Conservation (phyloP, 768 basidiomycete genomes). For the Exidia glandulosa region DNA sequence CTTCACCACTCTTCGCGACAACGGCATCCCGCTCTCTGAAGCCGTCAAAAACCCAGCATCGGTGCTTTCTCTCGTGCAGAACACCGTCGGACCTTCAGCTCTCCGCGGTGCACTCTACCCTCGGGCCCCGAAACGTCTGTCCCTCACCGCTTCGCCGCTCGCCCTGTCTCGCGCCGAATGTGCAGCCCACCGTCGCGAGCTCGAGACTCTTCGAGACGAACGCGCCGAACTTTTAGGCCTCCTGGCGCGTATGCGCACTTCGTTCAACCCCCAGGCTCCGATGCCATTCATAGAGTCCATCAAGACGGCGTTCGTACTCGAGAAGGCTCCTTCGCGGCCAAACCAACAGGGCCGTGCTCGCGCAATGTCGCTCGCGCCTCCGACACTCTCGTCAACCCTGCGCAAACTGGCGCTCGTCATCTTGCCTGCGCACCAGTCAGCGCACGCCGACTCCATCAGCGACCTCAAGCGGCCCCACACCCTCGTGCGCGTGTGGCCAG, state of each 20-base stretch:
- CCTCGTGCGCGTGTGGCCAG: constrained; percentile 71
- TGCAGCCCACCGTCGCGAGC: constrained; percentile 39
- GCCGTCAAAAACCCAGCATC: constrained; percentile 38
- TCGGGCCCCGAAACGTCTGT: constrained; percentile 25
- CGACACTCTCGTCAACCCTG: constrained; percentile 1
- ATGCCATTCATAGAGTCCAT: background rate
- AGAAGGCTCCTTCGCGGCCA: background rate
- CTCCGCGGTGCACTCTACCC: constrained; percentile 56
- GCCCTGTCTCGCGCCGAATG: constrained; percentile 61
- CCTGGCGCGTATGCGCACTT: constrained; percentile 43
- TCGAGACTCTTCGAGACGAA: constrained; percentile 56
- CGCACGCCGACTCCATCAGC: constrained; percentile 9
- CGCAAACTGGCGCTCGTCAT: constrained; percentile 4
- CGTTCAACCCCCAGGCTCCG: constrained; percentile 7
- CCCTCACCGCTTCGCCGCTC: constrained; percentile 39
- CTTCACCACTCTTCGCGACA: constrained; percentile 29
- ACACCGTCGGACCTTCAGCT: constrained; percentile 33
- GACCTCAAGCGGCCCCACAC: constrained; percentile 55
- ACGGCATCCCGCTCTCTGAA: constrained; percentile 34
- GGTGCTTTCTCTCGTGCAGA: constrained; percentile 37
- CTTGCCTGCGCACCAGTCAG: constrained; percentile 3
- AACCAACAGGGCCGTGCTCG: constrained; percentile 18
- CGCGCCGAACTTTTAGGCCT: constrained; percentile 57
- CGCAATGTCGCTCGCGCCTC: constrained; percentile 11
- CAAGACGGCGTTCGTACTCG: background rate